Percentiles rank a stretch among this genome's conserved stretches.
These are phyloP conservation scores for Neofusicoccum sp. DNA, from an alignment of 2,329 filamentous ascomycete species.

Conservation along the genomic window DNA sequence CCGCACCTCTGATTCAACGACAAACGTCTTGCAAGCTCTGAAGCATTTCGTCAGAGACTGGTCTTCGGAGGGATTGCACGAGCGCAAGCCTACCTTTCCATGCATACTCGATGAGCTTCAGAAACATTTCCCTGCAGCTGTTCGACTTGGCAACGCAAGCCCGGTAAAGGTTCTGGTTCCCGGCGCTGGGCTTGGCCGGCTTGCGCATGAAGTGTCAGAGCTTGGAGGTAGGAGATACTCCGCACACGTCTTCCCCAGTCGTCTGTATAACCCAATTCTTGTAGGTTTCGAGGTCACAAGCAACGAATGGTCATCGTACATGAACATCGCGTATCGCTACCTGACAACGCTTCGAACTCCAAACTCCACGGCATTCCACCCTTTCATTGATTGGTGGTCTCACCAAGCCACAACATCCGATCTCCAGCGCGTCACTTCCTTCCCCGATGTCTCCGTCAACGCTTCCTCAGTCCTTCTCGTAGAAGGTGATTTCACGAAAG, in stretches of 20 bases:
- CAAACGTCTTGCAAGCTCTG: slow-evolving; percentile 55
- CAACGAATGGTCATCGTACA: slow-evolving; percentile 63
- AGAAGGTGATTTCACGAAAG: slow-evolving; percentile 60
- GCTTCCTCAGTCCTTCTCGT: slow-evolving; percentile 48
- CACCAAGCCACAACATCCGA: slow-evolving; percentile 55
- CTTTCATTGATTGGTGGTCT: slow-evolving; percentile 60
- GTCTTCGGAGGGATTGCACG: slow-evolving; percentile 51
- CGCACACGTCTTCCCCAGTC: background rate
- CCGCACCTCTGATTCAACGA: slow-evolving; percentile 43
- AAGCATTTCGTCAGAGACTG: slow-evolving; percentile 63
- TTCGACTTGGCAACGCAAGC: background rate
- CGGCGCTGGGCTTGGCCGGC: slow-evolving; percentile 56
- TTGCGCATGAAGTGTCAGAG: slow-evolving; percentile 55
- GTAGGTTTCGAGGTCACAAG: slow-evolving; percentile 55
- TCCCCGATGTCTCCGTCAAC: slow-evolving; percentile 48
- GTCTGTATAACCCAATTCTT: background rate
- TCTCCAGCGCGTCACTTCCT: slow-evolving; percentile 50
- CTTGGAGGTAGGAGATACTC: slow-evolving; percentile 38
- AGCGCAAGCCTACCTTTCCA: slow-evolving; percentile 47
- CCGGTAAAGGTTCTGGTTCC: slow-evolving; percentile 52
- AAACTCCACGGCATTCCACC: slow-evolving; percentile 44
- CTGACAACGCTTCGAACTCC: slow-evolving; percentile 40
- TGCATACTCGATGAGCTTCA: slow-evolving; percentile 36
- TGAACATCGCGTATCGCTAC: slow-evolving; percentile 59
- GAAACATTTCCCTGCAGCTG: background rate